Conservation (phyloP, 2,329 filamentous ascomycete genomes). For the Colletotrichum cereale region DNA sequence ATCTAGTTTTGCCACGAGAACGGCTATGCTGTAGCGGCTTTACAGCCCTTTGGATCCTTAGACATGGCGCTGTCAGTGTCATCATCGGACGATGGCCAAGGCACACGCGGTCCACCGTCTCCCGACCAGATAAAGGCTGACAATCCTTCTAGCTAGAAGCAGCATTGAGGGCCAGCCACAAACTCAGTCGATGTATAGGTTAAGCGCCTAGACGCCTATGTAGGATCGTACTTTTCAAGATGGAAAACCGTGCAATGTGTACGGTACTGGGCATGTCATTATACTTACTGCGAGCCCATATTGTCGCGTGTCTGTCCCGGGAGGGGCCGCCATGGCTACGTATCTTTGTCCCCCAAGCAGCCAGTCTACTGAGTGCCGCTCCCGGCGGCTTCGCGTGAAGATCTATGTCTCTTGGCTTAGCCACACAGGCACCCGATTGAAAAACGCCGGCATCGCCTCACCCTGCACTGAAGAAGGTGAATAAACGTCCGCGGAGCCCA, state of each 20-base stretch:
- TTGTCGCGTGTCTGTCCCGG: too few species aligned
- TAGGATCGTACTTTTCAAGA: too few species aligned
- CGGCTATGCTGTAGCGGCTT: background rate
- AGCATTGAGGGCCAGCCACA: too few species aligned
- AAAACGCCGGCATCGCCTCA: slow-evolving; percentile 2
- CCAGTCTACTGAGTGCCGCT: background rate
- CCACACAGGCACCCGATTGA: background rate
- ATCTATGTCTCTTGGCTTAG: background rate
- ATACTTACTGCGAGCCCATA: too few species aligned
- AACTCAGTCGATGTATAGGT: too few species aligned
- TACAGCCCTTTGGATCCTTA: background rate
- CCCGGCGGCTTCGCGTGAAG: slow-evolving; percentile 2
- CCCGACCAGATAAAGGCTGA: too few species aligned
- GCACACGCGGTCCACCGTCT: background rate
- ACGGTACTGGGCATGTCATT: too few species aligned
- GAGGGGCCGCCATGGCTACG: too few species aligned
- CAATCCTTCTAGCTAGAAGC: too few species aligned
- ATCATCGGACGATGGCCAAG: background rate
- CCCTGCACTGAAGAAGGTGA: slow-evolving; percentile 16
- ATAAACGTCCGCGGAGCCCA: slow-evolving; percentile 23
- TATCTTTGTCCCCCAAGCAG: background rate
- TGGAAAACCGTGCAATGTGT: too few species aligned
- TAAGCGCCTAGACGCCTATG: too few species aligned
- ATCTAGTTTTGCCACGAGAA: background rate
- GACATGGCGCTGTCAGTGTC: background rate